Evolutionary conservation across 345 rosid species (phyloP).

Genomic region (Populus pruinosa): DNA sequence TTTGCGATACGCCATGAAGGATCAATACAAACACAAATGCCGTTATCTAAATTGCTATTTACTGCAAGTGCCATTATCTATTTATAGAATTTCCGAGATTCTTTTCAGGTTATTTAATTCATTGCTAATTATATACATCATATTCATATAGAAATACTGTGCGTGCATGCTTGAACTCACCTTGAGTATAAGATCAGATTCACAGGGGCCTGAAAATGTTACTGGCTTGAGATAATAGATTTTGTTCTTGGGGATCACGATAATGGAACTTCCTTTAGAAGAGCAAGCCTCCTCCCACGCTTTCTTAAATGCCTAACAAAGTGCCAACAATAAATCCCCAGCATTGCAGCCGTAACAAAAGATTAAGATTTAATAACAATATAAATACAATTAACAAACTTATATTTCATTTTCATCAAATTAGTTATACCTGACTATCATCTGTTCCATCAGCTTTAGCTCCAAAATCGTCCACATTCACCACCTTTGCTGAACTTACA

Average conservation of each 20-base stretch:
- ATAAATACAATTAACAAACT: background rate
- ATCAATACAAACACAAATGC: too few species aligned
- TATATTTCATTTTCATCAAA: background rate
- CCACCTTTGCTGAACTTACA: conserved; percentile 17
- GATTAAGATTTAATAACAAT: background rate
- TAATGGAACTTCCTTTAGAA: conserved; percentile 13
- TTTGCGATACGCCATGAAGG: too few species aligned
- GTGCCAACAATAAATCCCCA: conserved; percentile 5
- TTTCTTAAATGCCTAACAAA: conserved; percentile 39
- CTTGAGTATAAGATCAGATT: conserved; percentile 51
- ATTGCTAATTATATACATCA: too few species aligned
- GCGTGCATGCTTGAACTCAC: conserved; percentile 26
- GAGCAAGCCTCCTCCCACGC: conserved; percentile 20
- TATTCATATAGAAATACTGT: too few species aligned
- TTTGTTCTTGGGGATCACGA: conserved; percentile 51
- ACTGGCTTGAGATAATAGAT: conserved; percentile 56
- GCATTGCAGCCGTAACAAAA: background rate
- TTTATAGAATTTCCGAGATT: too few species aligned
- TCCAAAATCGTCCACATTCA: conserved; percentile 41
- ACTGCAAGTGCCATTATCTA: too few species aligned
- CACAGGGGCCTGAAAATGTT: conserved; percentile 79
- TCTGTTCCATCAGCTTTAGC: conserved; percentile 40
- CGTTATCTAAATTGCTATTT: too few species aligned
- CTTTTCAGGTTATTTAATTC: too few species aligned
- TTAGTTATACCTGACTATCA: conserved; percentile 26